Base-by-base conservation (phyloP, 1,139 yeast species). In the Pichia sp. region DNA sequence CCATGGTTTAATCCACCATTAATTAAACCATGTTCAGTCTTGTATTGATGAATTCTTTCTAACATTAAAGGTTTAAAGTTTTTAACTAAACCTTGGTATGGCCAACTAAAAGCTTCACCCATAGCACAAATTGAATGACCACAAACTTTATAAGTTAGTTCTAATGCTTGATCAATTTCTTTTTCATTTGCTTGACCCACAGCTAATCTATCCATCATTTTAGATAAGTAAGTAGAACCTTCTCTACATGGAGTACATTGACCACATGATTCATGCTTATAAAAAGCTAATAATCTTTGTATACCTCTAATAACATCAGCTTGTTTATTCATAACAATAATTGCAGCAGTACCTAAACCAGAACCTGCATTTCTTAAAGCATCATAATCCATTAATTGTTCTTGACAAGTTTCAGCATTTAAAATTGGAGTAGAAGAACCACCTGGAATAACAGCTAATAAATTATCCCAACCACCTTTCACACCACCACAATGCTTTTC, bases 241-340 rank as follows among this genome's bases (percentile, higher is more conserved):
- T 86, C 95, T 65, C 95, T 80, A 68, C 95, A 86, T 46, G 95
- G 95, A 14, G 95, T 85, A 70, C 95, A 85, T 68, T 85, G 95
- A 48, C 95, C 95, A 68, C 95, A 85, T 10, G 93, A 82, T 70
- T 85, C 95, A 64, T 85, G 95, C 68, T 81, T 83, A 69, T 84
- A 86, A 63, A 85, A 85, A 40, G 81, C 77, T 35, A 89, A 64
- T 56, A 86, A 76, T 64, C 95, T 75, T 64, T 86, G 93, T 60
- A 85, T 85, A 50, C 91, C 93, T 53, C 87, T 76, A 47, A 85
- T 77, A 45, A 85, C 75, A 61, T 85, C 95, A 32, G 93, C 82
- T 56, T 80, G 77, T 69, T 84, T 82, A 69, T 84, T 82, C 86
- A 85, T 78, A 44, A 85, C 95, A 63, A 85, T 85, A 45, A 85